These are phyloP conservation scores for Pythium dissotocum DNA, from an alignment of 352 stramenopile species.

Conservation along the genomic window DNA sequence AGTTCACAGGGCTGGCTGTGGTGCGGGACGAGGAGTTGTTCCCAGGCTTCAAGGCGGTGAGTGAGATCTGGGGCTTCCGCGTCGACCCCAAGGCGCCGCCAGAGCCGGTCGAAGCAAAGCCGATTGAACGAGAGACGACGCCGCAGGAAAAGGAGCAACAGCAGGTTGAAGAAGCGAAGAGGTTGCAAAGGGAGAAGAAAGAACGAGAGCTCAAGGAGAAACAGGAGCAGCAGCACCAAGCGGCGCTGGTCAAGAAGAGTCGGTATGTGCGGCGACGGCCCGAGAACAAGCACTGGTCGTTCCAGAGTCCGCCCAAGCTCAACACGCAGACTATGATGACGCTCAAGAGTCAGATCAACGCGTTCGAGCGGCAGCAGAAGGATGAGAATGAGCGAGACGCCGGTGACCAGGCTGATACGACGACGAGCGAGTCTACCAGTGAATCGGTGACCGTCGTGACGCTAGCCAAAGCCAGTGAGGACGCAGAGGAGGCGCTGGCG, in stretches of 20 bases:
- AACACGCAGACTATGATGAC: conserved; percentile 38
- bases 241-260: conserved; percentile 17
- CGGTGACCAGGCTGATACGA: neutral
- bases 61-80: conserved; percentile 58
- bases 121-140: neutral
- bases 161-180: conserved; percentile 6
- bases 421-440: neutral
- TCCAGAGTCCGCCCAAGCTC: conserved; percentile 60
- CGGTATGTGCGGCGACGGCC: conserved; percentile 57
- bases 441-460: neutral
- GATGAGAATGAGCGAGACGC: neutral
- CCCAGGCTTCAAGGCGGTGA: conserved; percentile 63
- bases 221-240: conserved; percentile 8
- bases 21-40: conserved; percentile 57
- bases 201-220: conserved; percentile 2
- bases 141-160: conserved; percentile 6
- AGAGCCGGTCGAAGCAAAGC: neutral
- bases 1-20: conserved; percentile 74
- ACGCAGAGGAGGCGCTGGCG: conserved; percentile 57
- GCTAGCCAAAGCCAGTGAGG: conserved; percentile 16
- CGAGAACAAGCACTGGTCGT: conserved; percentile 74
- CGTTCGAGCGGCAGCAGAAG: conserved; percentile 15
- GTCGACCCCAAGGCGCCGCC: conserved; percentile 32
- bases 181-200: conserved; percentile 11
- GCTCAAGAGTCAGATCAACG: conserved; percentile 28